A percentile compares a stretch with the other conserved stretches of the same genome.
Conservation (phyloP, 345 rosid genomes). For the Durio zibethinus region DNA sequence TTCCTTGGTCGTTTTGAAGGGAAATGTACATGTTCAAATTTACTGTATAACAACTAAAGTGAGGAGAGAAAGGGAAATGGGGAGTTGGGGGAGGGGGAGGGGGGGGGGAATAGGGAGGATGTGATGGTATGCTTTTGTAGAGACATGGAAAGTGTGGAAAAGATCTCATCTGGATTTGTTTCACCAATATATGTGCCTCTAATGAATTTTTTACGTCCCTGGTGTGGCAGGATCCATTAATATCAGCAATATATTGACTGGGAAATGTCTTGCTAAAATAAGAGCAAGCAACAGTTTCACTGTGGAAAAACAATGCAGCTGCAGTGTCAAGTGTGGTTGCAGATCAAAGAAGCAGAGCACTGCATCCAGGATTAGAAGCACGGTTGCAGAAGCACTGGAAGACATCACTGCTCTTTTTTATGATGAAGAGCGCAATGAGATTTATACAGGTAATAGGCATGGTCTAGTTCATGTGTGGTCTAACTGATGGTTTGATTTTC, state of each 20-base stretch:
- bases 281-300: slow-evolving; percentile 49
- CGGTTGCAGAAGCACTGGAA: slow-evolving; percentile 65
- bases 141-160: background rate
- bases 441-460: slow-evolving; percentile 63
- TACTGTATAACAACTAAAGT: background rate
- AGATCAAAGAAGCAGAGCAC: slow-evolving; percentile 19
- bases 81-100: too few relatives aligned
- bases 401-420: slow-evolving; percentile 78
- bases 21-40: background rate
- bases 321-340: slow-evolving; percentile 28
- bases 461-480: slow-evolving; percentile 82
- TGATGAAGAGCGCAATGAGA: slow-evolving; percentile 73
- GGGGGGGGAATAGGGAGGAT: too few relatives aligned
- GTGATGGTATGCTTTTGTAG: background rate
- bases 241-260: slow-evolving; percentile 87
- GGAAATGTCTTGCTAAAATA: slow-evolving; percentile 92
- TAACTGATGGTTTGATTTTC: slow-evolving; percentile 29
- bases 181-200: background rate
- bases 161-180: background rate
- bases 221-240: slow-evolving; percentile 86
- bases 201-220: slow-evolving; percentile 3
- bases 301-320: slow-evolving; percentile 28
- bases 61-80: background rate
- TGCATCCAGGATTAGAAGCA: slow-evolving; percentile 40
- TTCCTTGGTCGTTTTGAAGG: background rate